These are phyloP conservation scores for Euryodendron excelsum DNA, from an alignment of 148 eudicot genomes.

Conservation along the genomic window DNA sequence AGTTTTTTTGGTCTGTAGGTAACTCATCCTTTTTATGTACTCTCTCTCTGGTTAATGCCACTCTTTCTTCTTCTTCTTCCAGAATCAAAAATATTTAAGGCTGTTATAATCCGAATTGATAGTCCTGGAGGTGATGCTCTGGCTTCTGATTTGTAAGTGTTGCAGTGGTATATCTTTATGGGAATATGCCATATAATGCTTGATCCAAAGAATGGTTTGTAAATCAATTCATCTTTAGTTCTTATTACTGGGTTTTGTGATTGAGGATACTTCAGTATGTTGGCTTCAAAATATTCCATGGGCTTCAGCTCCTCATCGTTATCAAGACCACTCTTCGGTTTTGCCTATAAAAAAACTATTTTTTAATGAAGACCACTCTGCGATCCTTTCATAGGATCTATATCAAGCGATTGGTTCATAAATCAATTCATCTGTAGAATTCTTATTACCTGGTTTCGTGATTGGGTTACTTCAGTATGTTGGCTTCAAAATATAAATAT, in stretches of 20 bases:
- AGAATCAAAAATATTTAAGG: slow-evolving; percentile 84
- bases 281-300: not conserved
- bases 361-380: too few species aligned
- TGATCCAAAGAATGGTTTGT: not conserved
- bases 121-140: slow-evolving; percentile 99
- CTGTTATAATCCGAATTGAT: slow-evolving; percentile 80
- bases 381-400: too few species aligned
- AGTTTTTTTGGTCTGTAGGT: not conserved
- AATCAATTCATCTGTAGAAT: too few species aligned
- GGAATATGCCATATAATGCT: not conserved
- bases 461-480: too few species aligned
- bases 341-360: too few species aligned
- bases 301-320: not conserved
- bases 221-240: not conserved
- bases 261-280: not conserved
- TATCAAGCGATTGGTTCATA: not conserved
- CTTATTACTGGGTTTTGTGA: not conserved
- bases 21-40: not conserved
- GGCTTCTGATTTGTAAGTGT: slow-evolving; percentile 94
- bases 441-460: too few species aligned
- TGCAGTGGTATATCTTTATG: not conserved
- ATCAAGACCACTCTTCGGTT: not conserved
- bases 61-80: slow-evolving; percentile 22
- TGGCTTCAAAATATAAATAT: too few species aligned
- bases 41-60: not conserved